Percentiles rank a stretch among this genome's conserved stretches.
These are phyloP conservation scores for Alternaria tenuissima DNA, from an alignment of 2,329 filamentous ascomycete genomes.

Conservation along the genomic window DNA sequence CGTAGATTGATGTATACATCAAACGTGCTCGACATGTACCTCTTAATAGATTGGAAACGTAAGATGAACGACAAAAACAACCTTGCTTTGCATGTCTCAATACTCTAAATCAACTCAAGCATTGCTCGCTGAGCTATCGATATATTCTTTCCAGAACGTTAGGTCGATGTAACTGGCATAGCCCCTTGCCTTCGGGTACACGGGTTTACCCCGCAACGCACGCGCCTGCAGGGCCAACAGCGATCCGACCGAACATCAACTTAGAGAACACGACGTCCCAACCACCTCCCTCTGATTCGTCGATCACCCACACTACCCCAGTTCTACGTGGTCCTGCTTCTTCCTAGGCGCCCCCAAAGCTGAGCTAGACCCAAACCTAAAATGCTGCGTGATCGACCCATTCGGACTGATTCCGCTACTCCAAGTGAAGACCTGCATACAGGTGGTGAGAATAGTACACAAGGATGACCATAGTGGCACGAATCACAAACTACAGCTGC, in stretches of 20 bases:
- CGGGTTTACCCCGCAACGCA: slow-evolving; percentile 4
- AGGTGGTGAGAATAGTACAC: neutral
- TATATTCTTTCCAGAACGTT: fast-evolving
- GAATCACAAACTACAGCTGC: neutral
- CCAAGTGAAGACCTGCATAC: no score
- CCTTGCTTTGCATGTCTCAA: neutral
- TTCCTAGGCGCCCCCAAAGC: neutral
- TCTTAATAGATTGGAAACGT: neutral
- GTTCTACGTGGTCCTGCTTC: neutral
- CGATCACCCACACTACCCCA: neutral
- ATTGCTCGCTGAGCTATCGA: neutral
- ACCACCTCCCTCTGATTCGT: neutral
- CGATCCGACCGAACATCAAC: neutral
- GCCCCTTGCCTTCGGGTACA: neutral
- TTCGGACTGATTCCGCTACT: neutral
- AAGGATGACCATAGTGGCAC: no score
- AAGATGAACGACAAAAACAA: neutral
- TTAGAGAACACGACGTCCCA: neutral
- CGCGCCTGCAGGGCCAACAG: neutral
- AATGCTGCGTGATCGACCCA: neutral
- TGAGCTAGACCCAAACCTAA: neutral
- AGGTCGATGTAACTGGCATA: neutral
- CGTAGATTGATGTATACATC: neutral
- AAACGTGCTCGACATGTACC: neutral
- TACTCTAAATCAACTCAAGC: neutral